These are phyloP conservation scores for Fagus crenata DNA, from an alignment of 306 rosid species.

Conservation along the genomic window DNA sequence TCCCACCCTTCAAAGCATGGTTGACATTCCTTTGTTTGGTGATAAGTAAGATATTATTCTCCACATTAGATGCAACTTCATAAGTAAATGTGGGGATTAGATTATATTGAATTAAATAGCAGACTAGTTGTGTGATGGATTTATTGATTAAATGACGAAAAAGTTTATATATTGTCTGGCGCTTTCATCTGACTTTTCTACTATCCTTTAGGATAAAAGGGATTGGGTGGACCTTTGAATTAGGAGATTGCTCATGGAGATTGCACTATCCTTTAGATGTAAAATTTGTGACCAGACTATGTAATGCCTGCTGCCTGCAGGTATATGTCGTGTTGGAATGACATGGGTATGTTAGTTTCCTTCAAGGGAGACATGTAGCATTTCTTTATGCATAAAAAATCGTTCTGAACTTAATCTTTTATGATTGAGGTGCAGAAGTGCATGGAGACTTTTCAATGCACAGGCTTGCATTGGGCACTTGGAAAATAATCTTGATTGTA, in stretches of 20 bases:
- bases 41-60: too few species aligned
- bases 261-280: background rate
- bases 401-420: background rate
- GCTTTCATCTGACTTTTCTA: constrained; percentile 16
- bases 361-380: background rate
- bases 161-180: constrained; percentile 7
- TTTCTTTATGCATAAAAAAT: background rate
- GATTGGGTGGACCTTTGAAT: background rate
- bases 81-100: too few species aligned
- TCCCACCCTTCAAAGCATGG: background rate
- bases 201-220: constrained; percentile 18
- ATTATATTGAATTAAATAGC: background rate
- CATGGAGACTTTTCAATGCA: background rate
- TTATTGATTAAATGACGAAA: background rate
- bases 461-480: background rate
- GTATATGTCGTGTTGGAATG: background rate
- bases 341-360: background rate
- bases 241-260: constrained; percentile 13
- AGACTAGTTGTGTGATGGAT: background rate
- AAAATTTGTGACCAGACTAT: background rate
- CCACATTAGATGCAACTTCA: too few species aligned
- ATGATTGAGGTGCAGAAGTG: background rate
- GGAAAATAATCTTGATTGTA: background rate
- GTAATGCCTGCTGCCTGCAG: background rate
- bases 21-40: background rate